Conservation (phyloP, 768 basidiomycete species). For the Tephrocybe sp. region DNA sequence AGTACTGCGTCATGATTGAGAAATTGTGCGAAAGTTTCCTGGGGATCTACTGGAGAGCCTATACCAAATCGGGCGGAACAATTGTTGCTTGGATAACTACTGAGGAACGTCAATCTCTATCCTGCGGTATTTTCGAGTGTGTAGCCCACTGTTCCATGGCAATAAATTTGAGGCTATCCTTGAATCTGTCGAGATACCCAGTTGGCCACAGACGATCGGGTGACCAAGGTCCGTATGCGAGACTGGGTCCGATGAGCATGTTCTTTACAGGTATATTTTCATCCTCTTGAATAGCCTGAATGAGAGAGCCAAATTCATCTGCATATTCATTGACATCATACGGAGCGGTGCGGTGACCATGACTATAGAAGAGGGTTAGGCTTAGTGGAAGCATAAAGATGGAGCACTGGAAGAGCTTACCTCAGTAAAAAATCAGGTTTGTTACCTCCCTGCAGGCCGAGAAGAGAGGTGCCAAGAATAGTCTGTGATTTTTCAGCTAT, state of each 20-base stretch:
- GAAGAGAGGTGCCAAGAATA: conserved; percentile 61
- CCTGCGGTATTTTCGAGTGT: neutral
- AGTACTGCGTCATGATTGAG: conserved; percentile 57
- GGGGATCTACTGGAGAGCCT: conserved; percentile 39
- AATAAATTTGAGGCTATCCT: conserved; percentile 37
- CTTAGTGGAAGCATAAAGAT: conserved; percentile 1
- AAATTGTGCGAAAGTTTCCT: conserved; percentile 49
- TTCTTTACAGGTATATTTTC: conserved; percentile 29
- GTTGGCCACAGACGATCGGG: conserved; percentile 48
- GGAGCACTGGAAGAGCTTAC: conserved; percentile 16
- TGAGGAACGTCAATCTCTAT: neutral
- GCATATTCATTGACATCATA: conserved; percentile 41
- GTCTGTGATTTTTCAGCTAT: conserved; percentile 57
- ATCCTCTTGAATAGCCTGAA: conserved; percentile 34
- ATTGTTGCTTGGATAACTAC: conserved; percentile 55
- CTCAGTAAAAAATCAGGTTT: conserved; percentile 72
- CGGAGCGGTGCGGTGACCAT: conserved; percentile 20
- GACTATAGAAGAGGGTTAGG: conserved; percentile 3
- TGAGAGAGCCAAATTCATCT: conserved; percentile 42
- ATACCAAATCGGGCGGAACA: conserved; percentile 50
- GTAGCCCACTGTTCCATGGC: conserved; percentile 52
- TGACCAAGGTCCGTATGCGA: conserved; percentile 52
- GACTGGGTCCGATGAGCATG: conserved; percentile 59
- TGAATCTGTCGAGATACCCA: conserved; percentile 43
- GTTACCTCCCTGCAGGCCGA: conserved; percentile 70